Evolutionary conservation across 2,329 filamentous ascomycete species (phyloP).

Genomic region (Ceratocystis diversiconidia): DNA sequence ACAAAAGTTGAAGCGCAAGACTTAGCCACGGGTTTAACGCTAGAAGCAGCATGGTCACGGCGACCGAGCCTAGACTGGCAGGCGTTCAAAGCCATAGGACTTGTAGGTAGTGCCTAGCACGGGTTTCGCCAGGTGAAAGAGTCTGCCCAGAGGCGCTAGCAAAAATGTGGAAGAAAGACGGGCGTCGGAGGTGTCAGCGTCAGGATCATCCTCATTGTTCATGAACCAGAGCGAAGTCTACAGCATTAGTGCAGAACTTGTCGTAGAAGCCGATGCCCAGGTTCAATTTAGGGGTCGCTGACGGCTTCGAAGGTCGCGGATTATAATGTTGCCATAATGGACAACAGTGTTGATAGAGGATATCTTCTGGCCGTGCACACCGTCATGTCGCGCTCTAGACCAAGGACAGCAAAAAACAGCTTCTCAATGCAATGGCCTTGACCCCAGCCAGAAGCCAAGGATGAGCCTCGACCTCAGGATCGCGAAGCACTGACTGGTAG

Average conservation of each 20-base stretch:
- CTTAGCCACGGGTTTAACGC: too few species aligned
- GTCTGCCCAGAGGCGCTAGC: not conserved
- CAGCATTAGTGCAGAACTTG: conserved; percentile 33
- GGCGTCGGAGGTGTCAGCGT: not conserved
- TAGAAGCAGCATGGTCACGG: too few species aligned
- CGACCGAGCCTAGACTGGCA: too few species aligned
- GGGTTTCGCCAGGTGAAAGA: too few species aligned
- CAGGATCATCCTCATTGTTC: conserved; percentile 26
- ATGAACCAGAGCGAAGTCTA: conserved; percentile 40
- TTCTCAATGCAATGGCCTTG: conserved; percentile 38
- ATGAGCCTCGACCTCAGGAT: conserved; percentile 50
- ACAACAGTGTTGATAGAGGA: conserved; percentile 44
- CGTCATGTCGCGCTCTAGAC: conserved; percentile 49
- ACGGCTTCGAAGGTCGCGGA: conserved; percentile 57
- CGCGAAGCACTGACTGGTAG: conserved; percentile 52
- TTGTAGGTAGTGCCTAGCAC: too few species aligned
- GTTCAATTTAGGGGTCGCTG: conserved; percentile 41
- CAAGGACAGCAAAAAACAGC: conserved; percentile 53
- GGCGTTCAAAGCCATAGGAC: too few species aligned
- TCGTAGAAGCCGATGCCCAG: conserved; percentile 53
- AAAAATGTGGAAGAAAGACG: not conserved
- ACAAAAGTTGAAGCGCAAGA: too few species aligned
- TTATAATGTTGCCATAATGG: conserved; percentile 55
- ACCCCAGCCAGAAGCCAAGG: conserved; percentile 46
- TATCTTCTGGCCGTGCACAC: conserved; percentile 45